Conservation (phyloP, 192 early-diverging fungal genomes). For the Coemansia sp. region DNA sequence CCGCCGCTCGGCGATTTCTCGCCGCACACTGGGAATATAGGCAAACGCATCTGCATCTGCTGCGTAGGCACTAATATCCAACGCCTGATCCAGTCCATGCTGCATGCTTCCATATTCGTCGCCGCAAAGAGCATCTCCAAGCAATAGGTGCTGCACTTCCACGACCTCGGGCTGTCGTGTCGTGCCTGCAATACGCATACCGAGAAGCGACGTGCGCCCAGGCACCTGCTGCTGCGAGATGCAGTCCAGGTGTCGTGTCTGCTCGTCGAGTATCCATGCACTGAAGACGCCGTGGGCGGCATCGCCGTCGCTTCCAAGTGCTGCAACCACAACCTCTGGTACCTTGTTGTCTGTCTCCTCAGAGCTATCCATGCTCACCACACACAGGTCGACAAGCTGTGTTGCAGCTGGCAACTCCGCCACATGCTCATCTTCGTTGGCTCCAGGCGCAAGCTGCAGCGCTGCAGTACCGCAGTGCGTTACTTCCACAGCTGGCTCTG, state of each 20-base stretch:
- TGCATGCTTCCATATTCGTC: background rate
- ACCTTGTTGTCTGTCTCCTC: background rate
- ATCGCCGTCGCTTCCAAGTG: slow-evolving; percentile 7
- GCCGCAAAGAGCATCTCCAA: slow-evolving; percentile 20
- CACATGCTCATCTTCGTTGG: background rate
- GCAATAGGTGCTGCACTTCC: slow-evolving; percentile 13
- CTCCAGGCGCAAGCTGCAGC: background rate
- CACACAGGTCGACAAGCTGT: slow-evolving; percentile 12
- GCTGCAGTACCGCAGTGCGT: background rate
- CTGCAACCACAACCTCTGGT: slow-evolving; percentile 11
- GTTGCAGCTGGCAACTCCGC: background rate
- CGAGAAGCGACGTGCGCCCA: slow-evolving; percentile 11
- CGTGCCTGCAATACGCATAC: slow-evolving; percentile 31
- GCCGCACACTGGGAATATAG: slow-evolving; percentile 18
- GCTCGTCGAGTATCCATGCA: slow-evolving; percentile 22
- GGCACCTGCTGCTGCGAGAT: slow-evolving; percentile 7
- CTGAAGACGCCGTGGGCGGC: slow-evolving; percentile 15
- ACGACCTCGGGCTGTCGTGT: slow-evolving; percentile 26
- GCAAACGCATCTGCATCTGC: slow-evolving; percentile 13
- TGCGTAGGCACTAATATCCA: slow-evolving; percentile 11
- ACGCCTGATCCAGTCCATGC: slow-evolving; percentile 4
- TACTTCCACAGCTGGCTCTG: background rate
- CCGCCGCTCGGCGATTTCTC: slow-evolving; percentile 34
- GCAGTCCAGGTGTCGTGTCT: background rate
- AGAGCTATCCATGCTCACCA: slow-evolving; percentile 4